phyloP scores from a whole-genome alignment of 2,329 filamentous ascomycete genomes.

The Rosellinia necatrix region DNA sequence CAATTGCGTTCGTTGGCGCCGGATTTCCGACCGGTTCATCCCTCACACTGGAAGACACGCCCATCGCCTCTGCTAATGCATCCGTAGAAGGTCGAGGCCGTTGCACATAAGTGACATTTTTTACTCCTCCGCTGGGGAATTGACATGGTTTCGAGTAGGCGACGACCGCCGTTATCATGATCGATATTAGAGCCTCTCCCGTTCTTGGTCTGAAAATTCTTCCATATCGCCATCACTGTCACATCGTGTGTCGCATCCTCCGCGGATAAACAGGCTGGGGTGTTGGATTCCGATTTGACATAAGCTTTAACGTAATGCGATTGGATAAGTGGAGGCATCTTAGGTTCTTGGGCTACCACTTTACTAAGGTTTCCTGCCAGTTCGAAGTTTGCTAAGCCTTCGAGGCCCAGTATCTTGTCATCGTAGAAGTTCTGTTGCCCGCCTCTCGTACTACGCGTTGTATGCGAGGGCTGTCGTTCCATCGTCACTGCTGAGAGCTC shows the following conservation, averaged over 20 bases:
- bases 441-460: conserved; percentile 65
- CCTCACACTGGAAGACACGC: conserved; percentile 51
- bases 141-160: conserved; percentile 60
- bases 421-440: conserved; percentile 60
- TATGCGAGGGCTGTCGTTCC: conserved; percentile 68
- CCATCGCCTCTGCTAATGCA: conserved; percentile 54
- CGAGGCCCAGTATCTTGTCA: conserved; percentile 62
- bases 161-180: conserved; percentile 56
- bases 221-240: conserved; percentile 61
- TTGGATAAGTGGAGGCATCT: conserved; percentile 61
- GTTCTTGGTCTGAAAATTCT: conserved; percentile 59
- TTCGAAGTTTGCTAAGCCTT: conserved; percentile 64
- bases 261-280: conserved; percentile 53
- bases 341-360: conserved; percentile 59
- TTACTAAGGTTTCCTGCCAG: conserved; percentile 63
- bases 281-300: conserved; percentile 59
- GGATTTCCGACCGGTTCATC: conserved; percentile 44
- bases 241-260: conserved; percentile 61
- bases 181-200: conserved; percentile 62
- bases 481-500: conserved; percentile 59
- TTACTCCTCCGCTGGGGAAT: conserved; percentile 52
- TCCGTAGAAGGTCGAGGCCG: conserved; percentile 54
- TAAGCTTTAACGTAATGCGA: conserved; percentile 64
- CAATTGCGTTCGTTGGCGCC: conserved; percentile 23
- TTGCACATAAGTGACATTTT: conserved; percentile 55